Conservation (phyloP, 1,284 basidiomycete species). For the Wolfiporia cocos region DNA sequence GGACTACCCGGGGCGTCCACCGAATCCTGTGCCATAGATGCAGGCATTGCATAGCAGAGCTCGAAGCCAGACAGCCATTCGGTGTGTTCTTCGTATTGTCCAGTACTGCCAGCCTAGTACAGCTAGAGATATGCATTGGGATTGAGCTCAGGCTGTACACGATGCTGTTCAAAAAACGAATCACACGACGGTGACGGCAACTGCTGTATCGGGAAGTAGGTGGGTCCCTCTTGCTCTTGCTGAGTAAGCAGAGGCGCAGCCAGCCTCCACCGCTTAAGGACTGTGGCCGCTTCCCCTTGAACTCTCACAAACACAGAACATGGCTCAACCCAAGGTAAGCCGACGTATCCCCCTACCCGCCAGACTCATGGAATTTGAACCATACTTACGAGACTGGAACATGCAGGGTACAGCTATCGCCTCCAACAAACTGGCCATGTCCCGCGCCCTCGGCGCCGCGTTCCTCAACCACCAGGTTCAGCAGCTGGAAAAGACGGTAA, state of each 20-base stretch:
- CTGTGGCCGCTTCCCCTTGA: background rate
- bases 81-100: no score
- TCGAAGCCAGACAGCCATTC: no score
- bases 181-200: no score
- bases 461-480: constrained; percentile 81
- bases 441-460: constrained; percentile 74
- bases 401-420: constrained; percentile 20
- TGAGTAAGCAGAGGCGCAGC: constrained; percentile 10
- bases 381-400: no score
- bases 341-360: background rate
- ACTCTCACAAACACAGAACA: constrained; percentile 1
- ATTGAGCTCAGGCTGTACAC: no score
- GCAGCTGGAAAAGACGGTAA: constrained; percentile 73
- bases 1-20: no score
- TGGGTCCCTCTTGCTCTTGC: constrained; percentile 4
- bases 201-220: no score
- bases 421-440: constrained; percentile 66
- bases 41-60: no score
- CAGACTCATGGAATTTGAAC: constrained; percentile 3
- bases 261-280: background rate
- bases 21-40: no score
- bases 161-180: no score
- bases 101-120: no score
- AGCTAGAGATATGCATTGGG: no score
- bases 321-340: constrained; percentile 5